Conservation (phyloP, 352 stramenopile genomes). For the Globisporangium yorkense region DNA sequence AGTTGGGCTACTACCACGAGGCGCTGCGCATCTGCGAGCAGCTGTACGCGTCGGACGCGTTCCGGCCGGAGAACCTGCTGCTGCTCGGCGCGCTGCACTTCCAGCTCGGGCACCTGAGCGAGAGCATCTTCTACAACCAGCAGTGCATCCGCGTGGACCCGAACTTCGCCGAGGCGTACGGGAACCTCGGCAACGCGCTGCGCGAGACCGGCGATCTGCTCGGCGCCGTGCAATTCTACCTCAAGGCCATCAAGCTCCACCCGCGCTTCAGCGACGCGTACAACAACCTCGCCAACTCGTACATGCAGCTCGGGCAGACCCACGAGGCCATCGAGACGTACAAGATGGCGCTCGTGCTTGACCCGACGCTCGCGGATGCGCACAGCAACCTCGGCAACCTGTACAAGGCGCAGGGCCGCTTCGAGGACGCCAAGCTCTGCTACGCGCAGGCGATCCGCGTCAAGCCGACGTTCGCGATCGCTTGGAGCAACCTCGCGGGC, state of each 20-base stretch:
- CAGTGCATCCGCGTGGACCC: conserved; percentile 91
- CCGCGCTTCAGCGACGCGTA: conserved; percentile 89
- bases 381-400: conserved; percentile 94
- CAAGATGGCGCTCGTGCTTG: conserved; percentile 89
- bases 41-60: conserved; percentile 85
- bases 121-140: conserved; percentile 95
- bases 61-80: conserved; percentile 89
- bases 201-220: conserved; percentile 90
- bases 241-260: conserved; percentile 91
- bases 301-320: conserved; percentile 89
- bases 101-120: conserved; percentile 88
- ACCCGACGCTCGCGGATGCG: conserved; percentile 89
- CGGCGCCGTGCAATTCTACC: conserved; percentile 91
- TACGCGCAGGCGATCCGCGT: conserved; percentile 89
- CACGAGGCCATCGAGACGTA: conserved; percentile 91
- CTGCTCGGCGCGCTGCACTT: conserved; percentile 93
- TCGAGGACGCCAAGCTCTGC: conserved; percentile 86
- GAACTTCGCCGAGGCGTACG: conserved; percentile 90
- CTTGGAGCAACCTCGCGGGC: conserved; percentile 90
- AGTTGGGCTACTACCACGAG: conserved; percentile 86
- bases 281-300: conserved; percentile 89
- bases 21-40: conserved; percentile 80
- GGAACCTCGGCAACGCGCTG: conserved; percentile 93
- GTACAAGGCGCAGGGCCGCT: conserved; percentile 83
- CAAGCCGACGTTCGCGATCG: conserved; percentile 87